Base-by-base conservation (phyloP, 2,329 filamentous ascomycete genomes). In the Colletotrichum sp. region DNA sequence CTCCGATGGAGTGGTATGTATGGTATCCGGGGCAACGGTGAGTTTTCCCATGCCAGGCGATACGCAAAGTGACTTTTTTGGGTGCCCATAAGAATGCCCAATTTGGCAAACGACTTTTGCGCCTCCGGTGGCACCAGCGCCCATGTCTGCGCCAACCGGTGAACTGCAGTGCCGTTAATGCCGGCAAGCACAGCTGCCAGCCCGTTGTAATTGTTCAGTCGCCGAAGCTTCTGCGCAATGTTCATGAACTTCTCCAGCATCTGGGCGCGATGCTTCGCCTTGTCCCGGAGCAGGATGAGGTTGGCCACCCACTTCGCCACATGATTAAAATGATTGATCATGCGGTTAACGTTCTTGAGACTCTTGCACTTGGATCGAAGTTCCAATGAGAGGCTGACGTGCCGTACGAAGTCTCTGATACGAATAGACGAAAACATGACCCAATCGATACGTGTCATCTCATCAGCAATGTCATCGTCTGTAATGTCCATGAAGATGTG, bases 41-140 rank as follows among this genome's bases (percentile, higher is more conserved):
- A 98, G 82, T 99, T 99, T 80, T 98, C 96, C 96, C 97, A 99
- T 0, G 97, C 97, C 34, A 99, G 87, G n/a, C 97, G 94, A 85
- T 99, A 99, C 10, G 96, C 95, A 79, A 96, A 98, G 83, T 98
- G 95, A 78, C 95, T 96, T 86, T 97, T 97, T 80, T 96, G 94
- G 6, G 95, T 95, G 39, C 95, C 93, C 97, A 99, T 99, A 75
- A 99, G 89, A 77, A 98, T 94, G 65, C 96, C 95, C 32, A 99
- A 89, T 77, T 96, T 92, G 83, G 96, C 94, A 82, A 98, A 99
- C 77, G 96, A 93, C 84, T 96, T 98, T 79, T 94, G 93, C 0
- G 93, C 90, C 3, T 93, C 90, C 8, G 90, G 85, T 3, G 94
- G 90, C 5, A 99, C 92, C 18, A 98, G 86, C 16, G 94, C 92